phyloP scores from a whole-genome alignment of 768 basidiomycete genomes.

The Lentinula lateritia region DNA sequence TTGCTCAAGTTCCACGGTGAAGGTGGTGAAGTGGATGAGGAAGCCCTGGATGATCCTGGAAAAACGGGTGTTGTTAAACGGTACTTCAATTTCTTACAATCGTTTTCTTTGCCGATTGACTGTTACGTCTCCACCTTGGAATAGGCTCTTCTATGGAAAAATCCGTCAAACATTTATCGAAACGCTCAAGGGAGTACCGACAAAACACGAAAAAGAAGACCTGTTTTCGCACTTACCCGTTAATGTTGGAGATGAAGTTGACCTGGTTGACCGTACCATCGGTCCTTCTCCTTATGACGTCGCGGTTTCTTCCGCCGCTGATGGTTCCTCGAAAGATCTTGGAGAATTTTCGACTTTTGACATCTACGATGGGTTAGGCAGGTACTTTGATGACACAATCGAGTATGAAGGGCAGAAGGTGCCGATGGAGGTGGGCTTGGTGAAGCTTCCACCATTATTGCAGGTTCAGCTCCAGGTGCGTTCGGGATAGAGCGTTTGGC shows the following conservation, averaged over 20 bases:
- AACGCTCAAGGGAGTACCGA: constrained; percentile 23
- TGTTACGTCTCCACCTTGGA: background rate
- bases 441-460: constrained; percentile 83
- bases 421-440: constrained; percentile 79
- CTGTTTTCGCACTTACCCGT: constrained; percentile 92
- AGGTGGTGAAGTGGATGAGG: constrained; percentile 28
- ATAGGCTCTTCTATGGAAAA: constrained; percentile 81
- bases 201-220: constrained; percentile 74
- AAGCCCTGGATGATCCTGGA: constrained; percentile 40
- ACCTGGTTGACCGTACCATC: background rate
- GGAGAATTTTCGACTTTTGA: constrained; percentile 50
- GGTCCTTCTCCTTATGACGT: background rate
- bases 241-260: constrained; percentile 67
- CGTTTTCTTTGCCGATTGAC: background rate
- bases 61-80: constrained; percentile 79
- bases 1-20: constrained; percentile 60
- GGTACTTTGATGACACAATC: constrained; percentile 85
- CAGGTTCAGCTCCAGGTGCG: constrained; percentile 94
- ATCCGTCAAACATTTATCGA: constrained; percentile 52
- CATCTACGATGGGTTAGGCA: constrained; percentile 88
- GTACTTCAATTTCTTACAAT: constrained; percentile 33
- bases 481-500: background rate
- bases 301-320: background rate
- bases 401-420: constrained; percentile 86
- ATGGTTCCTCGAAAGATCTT: background rate